Evolutionary conservation across 1,284 basidiomycete genomes (phyloP).

Genomic region (Trametes hirsuta): DNA sequence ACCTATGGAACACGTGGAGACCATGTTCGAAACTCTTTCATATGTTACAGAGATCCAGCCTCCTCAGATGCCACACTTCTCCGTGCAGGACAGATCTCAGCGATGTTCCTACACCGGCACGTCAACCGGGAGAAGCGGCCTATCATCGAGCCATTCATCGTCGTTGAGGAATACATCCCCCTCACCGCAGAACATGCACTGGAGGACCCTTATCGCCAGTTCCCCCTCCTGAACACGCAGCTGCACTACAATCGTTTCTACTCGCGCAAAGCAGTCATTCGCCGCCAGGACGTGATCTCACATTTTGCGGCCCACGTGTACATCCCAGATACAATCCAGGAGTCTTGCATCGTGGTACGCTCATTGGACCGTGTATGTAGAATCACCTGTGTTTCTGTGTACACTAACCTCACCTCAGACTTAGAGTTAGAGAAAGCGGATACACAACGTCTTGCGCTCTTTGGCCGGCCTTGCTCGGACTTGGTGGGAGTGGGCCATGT

Average conservation of each 20-base stretch:
- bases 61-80: not conserved
- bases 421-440: too few species aligned
- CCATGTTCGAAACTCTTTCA: not conserved
- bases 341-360: not conserved
- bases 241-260: not conserved
- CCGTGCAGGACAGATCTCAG: not conserved
- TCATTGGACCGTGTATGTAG: slow-evolving; percentile 3
- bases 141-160: not conserved
- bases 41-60: not conserved
- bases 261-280: not conserved
- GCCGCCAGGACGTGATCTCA: not conserved
- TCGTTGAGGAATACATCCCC: not conserved
- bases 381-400: too few species aligned
- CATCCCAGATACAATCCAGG: not conserved
- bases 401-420: too few species aligned
- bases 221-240: not conserved
- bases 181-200: not conserved
- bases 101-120: not conserved
- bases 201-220: not conserved
- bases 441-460: too few species aligned
- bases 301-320: slow-evolving; percentile 3
- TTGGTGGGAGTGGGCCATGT: too few species aligned
- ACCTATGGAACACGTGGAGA: not conserved
- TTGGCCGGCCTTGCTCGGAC: too few species aligned
- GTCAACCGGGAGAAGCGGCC: not conserved